Conservation (phyloP, 495 filamentous ascomycete genomes). For the Parathielavia hyrcaniae region DNA sequence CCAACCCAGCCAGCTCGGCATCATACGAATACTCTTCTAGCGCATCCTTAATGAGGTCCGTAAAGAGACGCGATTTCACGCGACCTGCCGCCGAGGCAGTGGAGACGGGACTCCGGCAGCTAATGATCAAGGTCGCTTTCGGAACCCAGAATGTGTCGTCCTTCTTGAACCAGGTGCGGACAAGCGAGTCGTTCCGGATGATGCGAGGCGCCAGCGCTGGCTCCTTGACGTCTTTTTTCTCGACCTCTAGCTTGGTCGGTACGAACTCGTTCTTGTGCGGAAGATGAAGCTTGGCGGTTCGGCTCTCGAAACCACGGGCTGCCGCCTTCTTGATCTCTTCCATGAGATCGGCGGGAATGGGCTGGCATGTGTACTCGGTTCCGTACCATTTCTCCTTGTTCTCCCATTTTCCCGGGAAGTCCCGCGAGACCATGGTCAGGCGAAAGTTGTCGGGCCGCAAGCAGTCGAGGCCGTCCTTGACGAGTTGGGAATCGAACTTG, state of each 20-base stretch:
- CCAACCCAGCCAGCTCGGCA: constrained; percentile 85
- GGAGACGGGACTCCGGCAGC: constrained; percentile 69
- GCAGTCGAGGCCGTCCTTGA: constrained; percentile 67
- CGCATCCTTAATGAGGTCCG: constrained; percentile 81
- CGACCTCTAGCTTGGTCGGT: constrained; percentile 85
- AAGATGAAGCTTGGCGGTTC: constrained; percentile 69
- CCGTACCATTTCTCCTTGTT: constrained; percentile 96
- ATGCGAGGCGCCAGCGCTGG: constrained; percentile 71
- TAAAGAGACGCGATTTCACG: constrained; percentile 75
- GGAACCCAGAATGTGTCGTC: constrained; percentile 99
- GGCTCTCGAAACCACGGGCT: constrained; percentile 48
- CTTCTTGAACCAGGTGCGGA: constrained; percentile 97
- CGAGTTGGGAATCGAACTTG: constrained; percentile 68
- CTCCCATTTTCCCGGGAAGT: constrained; percentile 78
- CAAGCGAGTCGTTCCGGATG: constrained; percentile 76
- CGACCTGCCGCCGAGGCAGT: constrained; percentile 69
- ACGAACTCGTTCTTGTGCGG: constrained; percentile 96
- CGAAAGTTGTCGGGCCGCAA: constrained; percentile 86
- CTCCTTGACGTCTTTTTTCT: constrained; percentile 79
- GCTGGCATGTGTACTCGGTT: constrained; percentile 82
- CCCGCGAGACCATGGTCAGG: constrained; percentile 70
- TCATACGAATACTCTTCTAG: constrained; percentile 95
- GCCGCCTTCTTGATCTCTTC: constrained; percentile 59
- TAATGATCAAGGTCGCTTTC: constrained; percentile 78
- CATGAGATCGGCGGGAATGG: constrained; percentile 72